Percentiles rank a stretch among this genome's conserved stretches.
Evolutionary conservation across 2,329 filamentous ascomycete genomes (phyloP).

Genomic region (Aureobasidium namibiae): DNA sequence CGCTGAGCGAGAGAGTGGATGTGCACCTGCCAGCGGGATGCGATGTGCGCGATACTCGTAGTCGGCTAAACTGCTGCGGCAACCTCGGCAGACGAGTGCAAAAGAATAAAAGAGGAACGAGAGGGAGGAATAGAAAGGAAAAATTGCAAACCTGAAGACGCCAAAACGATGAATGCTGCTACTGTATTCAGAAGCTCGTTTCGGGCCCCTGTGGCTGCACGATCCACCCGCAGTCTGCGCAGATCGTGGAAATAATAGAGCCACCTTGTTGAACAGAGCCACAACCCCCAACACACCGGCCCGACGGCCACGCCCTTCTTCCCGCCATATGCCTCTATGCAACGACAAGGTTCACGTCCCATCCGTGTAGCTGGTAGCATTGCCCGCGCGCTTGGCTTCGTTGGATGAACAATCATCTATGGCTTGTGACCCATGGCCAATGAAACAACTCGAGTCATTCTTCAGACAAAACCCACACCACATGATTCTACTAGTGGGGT

Average conservation of each 20-base stretch:
- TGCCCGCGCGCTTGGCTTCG: background rate
- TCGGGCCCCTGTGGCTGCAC: conserved; percentile 5
- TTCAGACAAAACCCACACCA: background rate
- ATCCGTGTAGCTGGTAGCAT: background rate
- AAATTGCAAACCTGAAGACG: background rate
- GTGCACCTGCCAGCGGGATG: conserved; percentile 14
- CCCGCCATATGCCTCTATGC: background rate
- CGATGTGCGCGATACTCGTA: background rate
- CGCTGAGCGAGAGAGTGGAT: conserved; percentile 1
- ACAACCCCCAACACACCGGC: background rate
- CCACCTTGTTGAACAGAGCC: background rate
- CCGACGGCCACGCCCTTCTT: background rate
- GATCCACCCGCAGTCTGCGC: background rate
- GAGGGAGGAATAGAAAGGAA: background rate
- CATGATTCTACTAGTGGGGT: background rate
- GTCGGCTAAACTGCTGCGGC: background rate
- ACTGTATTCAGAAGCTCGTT: conserved; percentile 1
- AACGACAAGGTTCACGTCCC: background rate
- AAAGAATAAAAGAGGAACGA: background rate
- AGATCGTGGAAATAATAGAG: conserved; percentile 3
- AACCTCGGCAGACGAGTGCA: background rate
- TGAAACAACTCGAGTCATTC: background rate
- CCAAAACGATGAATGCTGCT: background rate
- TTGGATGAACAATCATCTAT: background rate
- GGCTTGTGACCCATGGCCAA: background rate